These are phyloP conservation scores for Decorospora gaudefroyi DNA, from an alignment of 2,329 filamentous ascomycete species.

Conservation along the genomic window DNA sequence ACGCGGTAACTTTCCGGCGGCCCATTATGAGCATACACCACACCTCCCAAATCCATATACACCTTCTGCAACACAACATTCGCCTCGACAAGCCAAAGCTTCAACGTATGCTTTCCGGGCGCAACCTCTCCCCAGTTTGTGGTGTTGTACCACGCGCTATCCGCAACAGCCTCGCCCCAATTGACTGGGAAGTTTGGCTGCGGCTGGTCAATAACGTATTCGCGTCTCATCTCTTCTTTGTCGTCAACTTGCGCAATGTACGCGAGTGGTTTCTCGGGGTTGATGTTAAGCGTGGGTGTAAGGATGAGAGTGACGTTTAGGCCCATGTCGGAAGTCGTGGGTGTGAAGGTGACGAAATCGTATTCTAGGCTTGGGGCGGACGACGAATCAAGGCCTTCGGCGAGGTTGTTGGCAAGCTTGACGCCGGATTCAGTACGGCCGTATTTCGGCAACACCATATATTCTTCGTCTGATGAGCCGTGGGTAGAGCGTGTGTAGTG, in stretches of 20 bases:
- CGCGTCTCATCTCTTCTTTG: constrained; percentile 44
- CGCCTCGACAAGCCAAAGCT: constrained; percentile 54
- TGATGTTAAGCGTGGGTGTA: constrained; percentile 55
- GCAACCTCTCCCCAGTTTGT: constrained; percentile 44
- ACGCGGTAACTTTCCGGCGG: constrained; percentile 48
- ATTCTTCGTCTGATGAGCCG: constrained; percentile 30
- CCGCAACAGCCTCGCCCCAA: constrained; percentile 57
- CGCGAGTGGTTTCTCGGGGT: constrained; percentile 55
- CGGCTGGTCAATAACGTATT: constrained; percentile 51
- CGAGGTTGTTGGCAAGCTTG: constrained; percentile 37
- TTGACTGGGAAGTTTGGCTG: constrained; percentile 52
- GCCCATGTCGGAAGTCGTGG: constrained; percentile 36
- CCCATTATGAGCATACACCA: constrained; percentile 42
- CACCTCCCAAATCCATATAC: constrained; percentile 44
- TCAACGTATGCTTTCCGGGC: constrained; percentile 51
- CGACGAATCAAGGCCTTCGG: constrained; percentile 33
- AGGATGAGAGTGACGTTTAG: constrained; percentile 51
- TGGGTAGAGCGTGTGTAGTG: constrained; percentile 44
- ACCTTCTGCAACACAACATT: constrained; percentile 49
- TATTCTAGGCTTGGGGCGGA: constrained; percentile 45
- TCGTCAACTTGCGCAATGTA: constrained; percentile 58
- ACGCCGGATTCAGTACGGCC: constrained; percentile 46
- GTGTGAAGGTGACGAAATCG: constrained; percentile 46
- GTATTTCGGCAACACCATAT: constrained; percentile 42
- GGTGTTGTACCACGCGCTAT: constrained; percentile 56